Evolutionary conservation across 345 rosid species (phyloP).

Genomic region (Euphorbia tirucalli): DNA sequence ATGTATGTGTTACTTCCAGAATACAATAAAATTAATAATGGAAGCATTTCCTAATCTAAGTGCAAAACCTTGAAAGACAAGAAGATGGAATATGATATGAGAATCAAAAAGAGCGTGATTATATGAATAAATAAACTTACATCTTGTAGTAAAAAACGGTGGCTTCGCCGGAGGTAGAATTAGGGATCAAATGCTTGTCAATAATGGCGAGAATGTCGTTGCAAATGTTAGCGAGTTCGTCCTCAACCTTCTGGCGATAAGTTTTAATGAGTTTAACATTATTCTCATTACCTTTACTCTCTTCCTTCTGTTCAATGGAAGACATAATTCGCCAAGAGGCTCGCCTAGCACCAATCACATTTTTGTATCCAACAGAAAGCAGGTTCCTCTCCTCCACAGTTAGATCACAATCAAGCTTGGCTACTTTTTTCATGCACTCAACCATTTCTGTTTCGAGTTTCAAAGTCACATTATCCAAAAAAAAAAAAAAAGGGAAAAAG

Average conservation of each 20-base stretch:
- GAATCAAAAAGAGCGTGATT: too few relatives aligned
- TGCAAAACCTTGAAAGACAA: too few relatives aligned
- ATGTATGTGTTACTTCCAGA: too few relatives aligned
- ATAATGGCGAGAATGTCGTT: constrained; percentile 80
- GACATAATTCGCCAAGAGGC: constrained; percentile 99
- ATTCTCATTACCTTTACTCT: constrained; percentile 80
- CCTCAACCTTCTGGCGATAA: constrained; percentile 91
- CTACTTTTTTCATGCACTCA: constrained; percentile 89
- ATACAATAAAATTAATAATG: too few relatives aligned
- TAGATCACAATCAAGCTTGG: constrained; percentile 73
- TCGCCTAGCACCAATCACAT: constrained; percentile 87
- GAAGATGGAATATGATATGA: too few relatives aligned
- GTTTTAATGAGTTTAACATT: constrained; percentile 76
- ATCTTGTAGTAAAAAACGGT: constrained; percentile 96
- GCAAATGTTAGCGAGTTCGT: constrained; percentile 83
- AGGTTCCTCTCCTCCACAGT: constrained; percentile 97
- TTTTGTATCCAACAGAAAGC: constrained; percentile 91
- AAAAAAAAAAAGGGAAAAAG: background rate
- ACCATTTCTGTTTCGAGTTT: constrained; percentile 70
- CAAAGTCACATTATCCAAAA: background rate
- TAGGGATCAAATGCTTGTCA: constrained; percentile 79
- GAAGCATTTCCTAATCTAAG: too few relatives aligned
- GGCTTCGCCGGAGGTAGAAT: constrained; percentile 85
- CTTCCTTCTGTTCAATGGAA: constrained; percentile 94
- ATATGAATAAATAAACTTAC: constrained; percentile 41